Percentiles rank a stretch among this genome's conserved stretches.
Evolutionary conservation across 306 rosid species (phyloP).

Genomic region (Boehmeria nivea): DNA sequence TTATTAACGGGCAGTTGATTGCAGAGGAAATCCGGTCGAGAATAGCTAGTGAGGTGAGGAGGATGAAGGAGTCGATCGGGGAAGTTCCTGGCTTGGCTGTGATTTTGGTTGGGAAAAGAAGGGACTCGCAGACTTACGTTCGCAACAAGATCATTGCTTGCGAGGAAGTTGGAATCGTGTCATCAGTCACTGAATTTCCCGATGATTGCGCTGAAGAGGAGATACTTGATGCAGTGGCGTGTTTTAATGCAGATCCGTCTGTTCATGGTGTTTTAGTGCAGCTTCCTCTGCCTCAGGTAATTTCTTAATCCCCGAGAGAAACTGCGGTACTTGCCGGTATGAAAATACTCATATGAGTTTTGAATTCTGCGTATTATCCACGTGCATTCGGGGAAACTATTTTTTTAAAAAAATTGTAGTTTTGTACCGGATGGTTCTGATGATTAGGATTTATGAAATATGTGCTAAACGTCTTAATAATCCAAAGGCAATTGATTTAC

Average conservation of each 20-base stretch:
- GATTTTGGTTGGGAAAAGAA: slow-evolving; percentile 71
- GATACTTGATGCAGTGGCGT: slow-evolving; percentile 46
- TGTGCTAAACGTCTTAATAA: no score
- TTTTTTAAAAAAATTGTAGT: no score
- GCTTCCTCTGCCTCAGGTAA: slow-evolving; percentile 95
- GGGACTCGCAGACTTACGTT: slow-evolving; percentile 78
- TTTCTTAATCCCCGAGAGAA: slow-evolving; percentile 1
- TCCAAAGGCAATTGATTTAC: no score
- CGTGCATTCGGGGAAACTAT: no score
- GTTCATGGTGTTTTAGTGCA: slow-evolving; percentile 94
- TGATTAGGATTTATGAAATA: no score
- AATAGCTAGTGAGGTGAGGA: slow-evolving; percentile 62
- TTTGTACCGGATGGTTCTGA: no score
- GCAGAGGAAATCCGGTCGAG: slow-evolving; percentile 57
- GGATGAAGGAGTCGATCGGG: slow-evolving; percentile 64
- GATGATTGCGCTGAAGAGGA: slow-evolving; percentile 57
- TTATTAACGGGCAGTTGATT: slow-evolving; percentile 65
- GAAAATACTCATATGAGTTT: no score
- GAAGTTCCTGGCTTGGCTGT: slow-evolving; percentile 88
- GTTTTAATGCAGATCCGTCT: slow-evolving; percentile 65
- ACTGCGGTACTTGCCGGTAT: no score
- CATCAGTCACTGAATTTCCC: slow-evolving; percentile 48
- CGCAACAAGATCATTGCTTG: slow-evolving; percentile 79
- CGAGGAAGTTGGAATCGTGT: slow-evolving; percentile 77
- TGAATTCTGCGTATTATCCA: no score